A percentile compares a stretch with the other conserved stretches of the same genome.
phyloP scores from a whole-genome alignment of 495 filamentous ascomycete genomes.

The Terfezia claveryi region DNA sequence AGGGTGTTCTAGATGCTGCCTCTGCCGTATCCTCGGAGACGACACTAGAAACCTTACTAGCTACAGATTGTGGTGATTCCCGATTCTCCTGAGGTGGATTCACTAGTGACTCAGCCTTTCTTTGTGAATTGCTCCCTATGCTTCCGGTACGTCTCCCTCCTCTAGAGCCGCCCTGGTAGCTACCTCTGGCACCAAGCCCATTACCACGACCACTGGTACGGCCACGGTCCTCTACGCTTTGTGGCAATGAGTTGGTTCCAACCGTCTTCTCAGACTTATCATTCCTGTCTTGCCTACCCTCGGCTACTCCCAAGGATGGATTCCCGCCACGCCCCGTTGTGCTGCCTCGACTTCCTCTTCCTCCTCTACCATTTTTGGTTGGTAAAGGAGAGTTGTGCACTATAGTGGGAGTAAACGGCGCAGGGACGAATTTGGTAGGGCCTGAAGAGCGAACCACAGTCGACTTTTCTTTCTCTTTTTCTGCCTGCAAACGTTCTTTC shows the following conservation, averaged over 20 bases:
- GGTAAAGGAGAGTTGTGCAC: slow-evolving; percentile 13
- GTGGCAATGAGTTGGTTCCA: background rate
- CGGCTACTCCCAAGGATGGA: background rate
- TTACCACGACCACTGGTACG: slow-evolving; percentile 4
- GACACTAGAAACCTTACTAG: background rate
- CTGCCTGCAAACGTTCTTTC: slow-evolving; percentile 35
- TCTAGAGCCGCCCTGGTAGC: slow-evolving; percentile 3
- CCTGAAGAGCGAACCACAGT: slow-evolving; percentile 11
- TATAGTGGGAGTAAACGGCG: slow-evolving; percentile 9
- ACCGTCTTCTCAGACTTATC: background rate
- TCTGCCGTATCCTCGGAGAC: background rate
- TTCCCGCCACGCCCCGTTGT: background rate
- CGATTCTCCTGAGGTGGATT: background rate
- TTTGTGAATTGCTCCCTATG: background rate
- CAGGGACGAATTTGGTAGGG: slow-evolving; percentile 23
- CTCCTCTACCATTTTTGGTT: slow-evolving; percentile 31
- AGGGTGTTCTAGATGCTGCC: background rate
- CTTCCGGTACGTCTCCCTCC: slow-evolving; percentile 6
- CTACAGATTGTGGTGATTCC: background rate
- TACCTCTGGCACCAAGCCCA: slow-evolving; percentile 4
- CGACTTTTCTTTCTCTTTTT: slow-evolving; percentile 25
- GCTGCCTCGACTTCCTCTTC: slow-evolving; percentile 36
- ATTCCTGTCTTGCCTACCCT: background rate
- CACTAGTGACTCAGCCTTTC: background rate
- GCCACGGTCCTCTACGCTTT: background rate